Base-by-base conservation (phyloP, 177 flowering plant species). In the Telopea speciosissima region DNA sequence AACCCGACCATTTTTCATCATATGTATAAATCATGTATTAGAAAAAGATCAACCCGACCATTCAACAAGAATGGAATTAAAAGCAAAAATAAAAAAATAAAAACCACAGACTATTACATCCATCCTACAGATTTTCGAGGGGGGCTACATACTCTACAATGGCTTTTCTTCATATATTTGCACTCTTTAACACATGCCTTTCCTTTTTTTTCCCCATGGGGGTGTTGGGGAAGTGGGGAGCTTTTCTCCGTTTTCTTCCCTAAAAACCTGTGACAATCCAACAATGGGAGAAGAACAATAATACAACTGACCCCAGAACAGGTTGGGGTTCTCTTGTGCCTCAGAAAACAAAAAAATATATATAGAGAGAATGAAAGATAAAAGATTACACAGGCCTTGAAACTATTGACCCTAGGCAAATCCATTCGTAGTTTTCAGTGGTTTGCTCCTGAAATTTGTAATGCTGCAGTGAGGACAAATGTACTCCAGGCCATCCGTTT, bases 401-500 rank as follows among this genome's bases (percentile, higher is more conserved):
- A 64, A 69, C 70, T 8, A 77, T 36, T 13, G 69, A 63, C 72
- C 70, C 79, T 78, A 74, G 23, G 82, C 74, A 79, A 76, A 88
- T 21, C 94, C 97, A 79, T 92, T 88, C 3, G 84, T 40, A 12
- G 80, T 79, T 78, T 85, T 90, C 78, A 81, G 92, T 40, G 86
- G 62, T 79, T 90, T 91, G 78, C 84, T 87, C 81, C 83, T 85
- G 80, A 80, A 85, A 76, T 83, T 90, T n/a, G 97, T 77, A 11
- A 86, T 65, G 72, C 96, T 96, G 85, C 99, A 96, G 66, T 88
- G 91, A 0, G 99, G 99, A 70, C 99, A 96, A 56, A 93, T 83
- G 73, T 96, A 96, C 79, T 96, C 99, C 70, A 96, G 79, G 24
- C 99, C 99, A 71, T 93, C 99, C 23, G 98, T 96, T 80, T 96